These are phyloP conservation scores for Talaromyces piceae DNA, from an alignment of 2,329 filamentous ascomycete genomes.

Conservation along the genomic window DNA sequence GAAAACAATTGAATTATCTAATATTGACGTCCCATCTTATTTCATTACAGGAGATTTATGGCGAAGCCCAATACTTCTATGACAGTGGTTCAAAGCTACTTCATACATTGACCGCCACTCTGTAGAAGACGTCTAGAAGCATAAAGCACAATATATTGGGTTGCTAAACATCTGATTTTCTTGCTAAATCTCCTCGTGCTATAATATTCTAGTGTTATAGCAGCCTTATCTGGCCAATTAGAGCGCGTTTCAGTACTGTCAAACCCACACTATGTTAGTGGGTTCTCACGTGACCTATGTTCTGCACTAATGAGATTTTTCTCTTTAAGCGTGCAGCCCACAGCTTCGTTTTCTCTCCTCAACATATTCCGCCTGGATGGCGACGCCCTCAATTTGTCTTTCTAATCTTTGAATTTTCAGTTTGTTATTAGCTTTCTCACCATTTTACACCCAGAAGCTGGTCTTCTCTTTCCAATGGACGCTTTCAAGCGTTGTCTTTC, in stretches of 20 bases:
- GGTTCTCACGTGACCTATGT: not conserved
- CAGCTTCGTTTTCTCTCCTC: not conserved
- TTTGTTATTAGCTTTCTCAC: not conserved
- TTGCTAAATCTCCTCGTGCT: no score
- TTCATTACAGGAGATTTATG: no score
- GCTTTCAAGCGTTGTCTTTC: not conserved
- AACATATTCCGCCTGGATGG: not conserved
- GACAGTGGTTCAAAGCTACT: no score
- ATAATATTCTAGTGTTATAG: not conserved
- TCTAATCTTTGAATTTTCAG: not conserved
- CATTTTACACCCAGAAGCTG: not conserved
- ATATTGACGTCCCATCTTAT: no score
- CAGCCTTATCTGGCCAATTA: not conserved
- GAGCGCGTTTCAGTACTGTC: not conserved
- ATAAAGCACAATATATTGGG: no score
- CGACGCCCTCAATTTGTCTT: not conserved
- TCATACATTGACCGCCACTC: no score
- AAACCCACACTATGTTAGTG: not conserved
- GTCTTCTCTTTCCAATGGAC: not conserved
- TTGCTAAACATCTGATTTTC: no score
- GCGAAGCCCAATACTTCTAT: no score
- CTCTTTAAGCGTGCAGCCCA: slow-evolving; percentile 1
- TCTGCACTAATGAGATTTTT: slow-evolving; percentile 2
- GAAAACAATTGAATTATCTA: no score
- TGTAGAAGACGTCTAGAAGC: no score